Evolutionary conservation across 768 basidiomycete genomes (phyloP).

Genomic region (Leucocoprinus leucothites): DNA sequence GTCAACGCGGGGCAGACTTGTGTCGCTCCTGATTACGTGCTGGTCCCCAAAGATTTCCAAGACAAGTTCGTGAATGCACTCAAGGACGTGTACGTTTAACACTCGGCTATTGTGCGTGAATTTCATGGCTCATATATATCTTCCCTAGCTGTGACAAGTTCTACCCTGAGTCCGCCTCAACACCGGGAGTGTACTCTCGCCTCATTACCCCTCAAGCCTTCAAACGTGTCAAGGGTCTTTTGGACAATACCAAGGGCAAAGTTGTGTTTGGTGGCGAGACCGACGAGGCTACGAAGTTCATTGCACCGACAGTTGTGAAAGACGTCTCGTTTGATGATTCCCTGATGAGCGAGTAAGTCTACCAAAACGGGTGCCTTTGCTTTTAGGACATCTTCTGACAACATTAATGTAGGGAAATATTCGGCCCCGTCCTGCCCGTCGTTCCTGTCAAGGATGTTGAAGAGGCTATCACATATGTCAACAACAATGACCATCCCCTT

Average conservation of each 20-base stretch:
- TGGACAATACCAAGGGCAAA: conserved; percentile 66
- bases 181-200: conserved; percentile 43
- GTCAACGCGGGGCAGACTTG: conserved; percentile 79
- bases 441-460: conserved; percentile 69
- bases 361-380: not conserved
- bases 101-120: not conserved
- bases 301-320: conserved; percentile 71
- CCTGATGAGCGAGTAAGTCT: conserved; percentile 70
- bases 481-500: conserved; percentile 67
- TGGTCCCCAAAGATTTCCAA: conserved; percentile 44
- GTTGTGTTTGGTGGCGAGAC: conserved; percentile 63
- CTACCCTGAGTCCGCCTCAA: conserved; percentile 48
- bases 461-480: conserved; percentile 68
- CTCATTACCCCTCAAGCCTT: conserved; percentile 50
- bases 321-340: conserved; percentile 63
- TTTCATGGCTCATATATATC: not conserved
- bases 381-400: not conserved
- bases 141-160: conserved; percentile 47
- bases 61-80: conserved; percentile 43
- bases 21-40: conserved; percentile 56
- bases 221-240: conserved; percentile 50
- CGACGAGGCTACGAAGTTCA: conserved; percentile 54
- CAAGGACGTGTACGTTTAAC: conserved; percentile 33
- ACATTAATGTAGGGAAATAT: conserved; percentile 60
- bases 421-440: conserved; percentile 79